phyloP scores from a whole-genome alignment of 169 alveolate genomes.

The Fabrea salina region DNA sequence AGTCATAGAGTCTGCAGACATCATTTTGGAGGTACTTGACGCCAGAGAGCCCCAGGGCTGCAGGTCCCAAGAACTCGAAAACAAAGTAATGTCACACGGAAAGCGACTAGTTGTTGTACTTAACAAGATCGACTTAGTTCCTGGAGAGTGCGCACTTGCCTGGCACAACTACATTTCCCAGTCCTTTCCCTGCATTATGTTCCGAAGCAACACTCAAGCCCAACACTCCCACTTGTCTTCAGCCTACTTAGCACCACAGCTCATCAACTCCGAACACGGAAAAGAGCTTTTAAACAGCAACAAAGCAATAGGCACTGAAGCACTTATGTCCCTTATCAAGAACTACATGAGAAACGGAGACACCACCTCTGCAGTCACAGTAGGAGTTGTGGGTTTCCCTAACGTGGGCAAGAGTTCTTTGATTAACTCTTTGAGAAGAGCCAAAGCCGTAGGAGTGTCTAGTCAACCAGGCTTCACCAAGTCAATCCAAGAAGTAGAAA shows the following conservation, averaged over 20 bases:
- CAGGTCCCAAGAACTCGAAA: slow-evolving; percentile 86
- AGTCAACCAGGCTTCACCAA: slow-evolving; percentile 93
- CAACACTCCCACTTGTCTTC: slow-evolving; percentile 62
- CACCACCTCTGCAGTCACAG: slow-evolving; percentile 79
- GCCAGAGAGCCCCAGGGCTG: slow-evolving; percentile 92
- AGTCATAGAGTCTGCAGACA: slow-evolving; percentile 86
- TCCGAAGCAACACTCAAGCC: slow-evolving; percentile 74
- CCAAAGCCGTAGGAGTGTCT: slow-evolving; percentile 88
- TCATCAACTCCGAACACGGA: slow-evolving; percentile 51
- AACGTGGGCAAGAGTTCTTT: slow-evolving; percentile 93
- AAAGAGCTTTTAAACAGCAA: slow-evolving; percentile 42
- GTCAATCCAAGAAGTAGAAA: slow-evolving; percentile 83
- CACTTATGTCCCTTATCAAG: slow-evolving; percentile 79
- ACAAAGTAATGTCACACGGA: slow-evolving; percentile 73
- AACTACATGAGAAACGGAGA: slow-evolving; percentile 83
- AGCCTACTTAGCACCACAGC: slow-evolving; percentile 55
- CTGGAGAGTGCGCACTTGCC: slow-evolving; percentile 70
- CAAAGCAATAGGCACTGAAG: slow-evolving; percentile 85
- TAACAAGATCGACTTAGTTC: slow-evolving; percentile 92
- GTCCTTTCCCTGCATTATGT: slow-evolving; percentile 35
- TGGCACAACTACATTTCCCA: slow-evolving; percentile 56
- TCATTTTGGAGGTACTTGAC: slow-evolving; percentile 88
- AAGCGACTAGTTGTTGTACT: slow-evolving; percentile 87
- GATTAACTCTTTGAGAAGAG: slow-evolving; percentile 87
- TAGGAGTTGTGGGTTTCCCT: slow-evolving; percentile 94